Evolutionary conservation across 768 basidiomycete species (phyloP), one percentile per base, ranked within the genome.

Genomic region (Tephrocybe rancida): DNA sequence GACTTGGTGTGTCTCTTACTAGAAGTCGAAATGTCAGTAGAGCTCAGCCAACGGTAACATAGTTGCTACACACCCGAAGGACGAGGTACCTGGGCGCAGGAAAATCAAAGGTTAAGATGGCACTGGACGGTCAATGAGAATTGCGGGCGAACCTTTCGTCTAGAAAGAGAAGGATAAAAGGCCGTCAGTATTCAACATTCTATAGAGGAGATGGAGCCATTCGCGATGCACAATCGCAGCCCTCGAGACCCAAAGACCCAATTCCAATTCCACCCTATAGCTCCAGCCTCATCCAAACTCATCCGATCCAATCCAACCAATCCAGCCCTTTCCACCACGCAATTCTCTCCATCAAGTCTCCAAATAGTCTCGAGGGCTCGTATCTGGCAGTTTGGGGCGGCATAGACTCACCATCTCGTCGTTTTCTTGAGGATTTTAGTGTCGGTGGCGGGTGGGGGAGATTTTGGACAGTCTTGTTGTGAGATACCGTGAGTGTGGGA

Each of bases 1-100:
- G 92, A 86, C 81, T 96, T 97, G 63, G 92, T 90, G 85, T 95
- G 95, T 72, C 93, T 83, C 82, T 95, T 95, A 91, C 94, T 93
- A 72, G 59, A 27, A 48, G 14, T 37, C 51, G n/a, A 49, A 49
- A 25, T 46, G 19, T 50, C 27, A 58, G 32, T 52, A 51, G 44
- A 9, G n/a, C n/a, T 21, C 19, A 41, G 18, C 10, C 39, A 21
- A 21, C 21, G 13, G 3, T 8, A 18, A 37, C 7, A 37, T 5
- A 37, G 21, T 5, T 41, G n/a, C 5, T 7, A 87, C 90, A 71
- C 68, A 93, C 90, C 90, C 91, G 72, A 95, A 95, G 70, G 94
- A 95, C 73, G 94, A 94, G 70, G 94, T 95, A 87, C 94, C 93
- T 92, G 71, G 60, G 67, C 11, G 34, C 18, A 6, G 35, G 4